phyloP scores from a whole-genome alignment of 2,329 filamentous ascomycete genomes.

The Ambrosiella xylebori region DNA sequence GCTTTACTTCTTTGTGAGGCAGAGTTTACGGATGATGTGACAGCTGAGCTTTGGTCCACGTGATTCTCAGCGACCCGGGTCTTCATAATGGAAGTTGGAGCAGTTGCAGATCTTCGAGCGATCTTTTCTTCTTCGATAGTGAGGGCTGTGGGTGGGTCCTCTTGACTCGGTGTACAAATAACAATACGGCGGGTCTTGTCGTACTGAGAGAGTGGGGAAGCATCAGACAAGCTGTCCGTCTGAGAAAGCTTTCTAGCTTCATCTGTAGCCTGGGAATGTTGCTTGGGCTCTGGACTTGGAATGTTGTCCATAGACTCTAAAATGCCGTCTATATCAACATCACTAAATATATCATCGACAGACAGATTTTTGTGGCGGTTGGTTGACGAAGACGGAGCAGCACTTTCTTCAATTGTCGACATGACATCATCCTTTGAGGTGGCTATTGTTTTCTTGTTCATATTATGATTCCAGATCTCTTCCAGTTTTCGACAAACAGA shows the following conservation, averaged over 20 bases:
- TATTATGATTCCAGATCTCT: background rate
- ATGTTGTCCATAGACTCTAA: slow-evolving; percentile 8
- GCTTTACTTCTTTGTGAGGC: slow-evolving; percentile 8
- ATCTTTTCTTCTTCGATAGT: slow-evolving; percentile 23
- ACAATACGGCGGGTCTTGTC: slow-evolving; percentile 15
- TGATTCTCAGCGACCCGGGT: background rate
- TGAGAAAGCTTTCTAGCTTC: background rate
- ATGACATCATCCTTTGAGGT: background rate
- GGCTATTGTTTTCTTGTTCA: background rate
- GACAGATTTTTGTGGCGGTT: background rate
- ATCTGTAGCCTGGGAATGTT: background rate
- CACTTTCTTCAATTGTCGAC: no score
- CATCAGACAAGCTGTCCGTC: background rate
- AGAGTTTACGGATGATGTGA: no score
- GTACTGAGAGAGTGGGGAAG: background rate
- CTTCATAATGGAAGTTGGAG: slow-evolving; percentile 23
- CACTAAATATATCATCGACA: slow-evolving; percentile 6
- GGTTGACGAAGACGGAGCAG: no score
- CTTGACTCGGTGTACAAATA: slow-evolving; percentile 15
- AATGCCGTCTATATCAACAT: slow-evolving; percentile 12
- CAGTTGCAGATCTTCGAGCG: slow-evolving; percentile 19
- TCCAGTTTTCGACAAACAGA: slow-evolving; percentile 6
- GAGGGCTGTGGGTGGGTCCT: slow-evolving; percentile 15
- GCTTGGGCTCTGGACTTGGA: slow-evolving; percentile 6
- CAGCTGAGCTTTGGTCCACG: no score